A percentile compares a stretch with the other conserved stretches of the same genome.
Conservation (phyloP, 2,329 filamentous ascomycete genomes). For the Talaromyces albobiverticillius region DNA sequence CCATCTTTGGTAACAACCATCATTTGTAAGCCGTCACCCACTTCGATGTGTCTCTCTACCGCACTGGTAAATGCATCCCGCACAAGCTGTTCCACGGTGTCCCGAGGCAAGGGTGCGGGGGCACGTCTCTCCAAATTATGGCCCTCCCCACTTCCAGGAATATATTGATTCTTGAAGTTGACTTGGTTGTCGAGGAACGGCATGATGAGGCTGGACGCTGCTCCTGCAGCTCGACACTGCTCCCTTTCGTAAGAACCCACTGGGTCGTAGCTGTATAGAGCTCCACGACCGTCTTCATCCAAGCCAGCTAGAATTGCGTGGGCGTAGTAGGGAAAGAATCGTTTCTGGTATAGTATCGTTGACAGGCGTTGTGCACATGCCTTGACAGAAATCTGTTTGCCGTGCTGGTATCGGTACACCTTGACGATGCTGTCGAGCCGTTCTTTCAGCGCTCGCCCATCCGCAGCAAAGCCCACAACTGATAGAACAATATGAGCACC, state of each 20-base stretch:
- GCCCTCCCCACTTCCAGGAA: slow-evolving; percentile 79
- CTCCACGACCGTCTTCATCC: slow-evolving; percentile 91
- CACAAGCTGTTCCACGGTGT: slow-evolving; percentile 79
- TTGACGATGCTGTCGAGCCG: slow-evolving; percentile 92
- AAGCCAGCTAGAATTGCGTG: slow-evolving; percentile 90
- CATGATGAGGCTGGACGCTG: slow-evolving; percentile 93
- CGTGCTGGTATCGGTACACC: slow-evolving; percentile 98
- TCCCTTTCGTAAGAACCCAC: slow-evolving; percentile 97
- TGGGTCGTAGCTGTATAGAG: slow-evolving; percentile 95
- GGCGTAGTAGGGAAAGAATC: slow-evolving; percentile 99
- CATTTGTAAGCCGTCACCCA: slow-evolving; percentile 94
- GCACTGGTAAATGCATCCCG: slow-evolving; percentile 98
- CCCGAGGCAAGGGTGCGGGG: slow-evolving; percentile 64
- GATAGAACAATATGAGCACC: slow-evolving; percentile 86
- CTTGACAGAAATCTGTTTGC: slow-evolving; percentile 90
- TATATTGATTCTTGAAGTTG: slow-evolving; percentile 98
- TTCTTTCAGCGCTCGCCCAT: slow-evolving; percentile 90
- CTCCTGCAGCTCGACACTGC: slow-evolving; percentile 89
- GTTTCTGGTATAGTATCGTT: slow-evolving; percentile 94
- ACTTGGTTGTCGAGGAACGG: slow-evolving; percentile 99
- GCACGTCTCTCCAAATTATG: slow-evolving; percentile 66
- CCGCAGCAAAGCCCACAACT: slow-evolving; percentile 92
- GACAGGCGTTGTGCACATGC: slow-evolving; percentile 93
- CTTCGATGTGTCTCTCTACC: slow-evolving; percentile 98
- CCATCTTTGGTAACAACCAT: slow-evolving; percentile 85